Percentiles rank a stretch among this genome's conserved stretches.
These are phyloP conservation scores for Berkeleyomyces rouxiae DNA, from an alignment of 2,329 filamentous ascomycete species.

Conservation along the genomic window DNA sequence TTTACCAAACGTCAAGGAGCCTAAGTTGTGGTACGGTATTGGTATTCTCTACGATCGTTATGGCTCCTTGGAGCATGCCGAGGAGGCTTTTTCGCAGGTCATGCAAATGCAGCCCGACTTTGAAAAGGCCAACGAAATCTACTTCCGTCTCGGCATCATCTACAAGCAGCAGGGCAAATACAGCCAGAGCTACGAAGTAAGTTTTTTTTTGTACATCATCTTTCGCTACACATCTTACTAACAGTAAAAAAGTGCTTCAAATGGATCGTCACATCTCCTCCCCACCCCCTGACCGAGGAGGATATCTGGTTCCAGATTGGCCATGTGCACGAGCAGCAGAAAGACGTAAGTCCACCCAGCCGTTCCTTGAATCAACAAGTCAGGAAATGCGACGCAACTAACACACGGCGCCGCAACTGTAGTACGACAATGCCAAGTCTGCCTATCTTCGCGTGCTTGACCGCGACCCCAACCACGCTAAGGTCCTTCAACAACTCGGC, in stretches of 20 bases:
- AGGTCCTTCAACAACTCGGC: constrained; percentile 91
- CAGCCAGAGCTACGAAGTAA: constrained; percentile 74
- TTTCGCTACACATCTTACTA: not conserved
- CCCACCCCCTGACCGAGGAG: constrained; percentile 82
- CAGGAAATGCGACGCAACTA: constrained; percentile 14
- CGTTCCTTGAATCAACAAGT: not conserved
- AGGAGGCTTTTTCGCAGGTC: constrained; percentile 94
- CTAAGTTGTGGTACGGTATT: constrained; percentile 97
- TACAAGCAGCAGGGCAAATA: constrained; percentile 98
- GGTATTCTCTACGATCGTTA: constrained; percentile 95
- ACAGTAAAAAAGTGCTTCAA: constrained; percentile 65
- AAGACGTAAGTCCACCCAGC: constrained; percentile 54
- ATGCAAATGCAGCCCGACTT: constrained; percentile 98
- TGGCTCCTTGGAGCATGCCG: constrained; percentile 88
- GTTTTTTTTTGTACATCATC: constrained; percentile 16
- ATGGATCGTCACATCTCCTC: constrained; percentile 88
- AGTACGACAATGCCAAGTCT: constrained; percentile 86
- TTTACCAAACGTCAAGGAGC: constrained; percentile 67
- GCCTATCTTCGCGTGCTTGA: constrained; percentile 90
- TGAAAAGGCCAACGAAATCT: constrained; percentile 98
- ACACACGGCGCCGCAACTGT: constrained; percentile 20
- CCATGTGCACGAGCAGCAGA: constrained; percentile 96
- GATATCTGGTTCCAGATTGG: constrained; percentile 99
- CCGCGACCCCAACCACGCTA: constrained; percentile 87
- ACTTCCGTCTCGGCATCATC: constrained; percentile 96